Evolutionary conservation across 352 stramenopile species (phyloP).

Genomic region (Globisporangium acanthophoron): DNA sequence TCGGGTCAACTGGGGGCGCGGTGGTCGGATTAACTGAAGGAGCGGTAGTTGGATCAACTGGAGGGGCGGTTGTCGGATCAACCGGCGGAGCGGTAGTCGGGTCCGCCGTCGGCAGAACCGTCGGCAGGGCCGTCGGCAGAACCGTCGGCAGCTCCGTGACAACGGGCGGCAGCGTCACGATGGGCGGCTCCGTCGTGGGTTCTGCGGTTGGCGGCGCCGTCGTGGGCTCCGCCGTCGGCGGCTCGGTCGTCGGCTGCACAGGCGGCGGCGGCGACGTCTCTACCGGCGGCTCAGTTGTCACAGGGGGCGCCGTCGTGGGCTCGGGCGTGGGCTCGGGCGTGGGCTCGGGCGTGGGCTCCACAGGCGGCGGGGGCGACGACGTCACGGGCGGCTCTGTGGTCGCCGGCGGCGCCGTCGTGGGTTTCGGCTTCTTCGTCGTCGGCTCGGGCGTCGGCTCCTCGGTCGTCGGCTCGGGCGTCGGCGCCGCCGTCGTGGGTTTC

Average conservation of each 20-base stretch:
- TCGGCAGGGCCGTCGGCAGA: too few species aligned
- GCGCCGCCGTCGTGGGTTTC: background rate
- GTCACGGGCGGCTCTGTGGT: background rate
- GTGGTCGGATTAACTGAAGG: background rate
- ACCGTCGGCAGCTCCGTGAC: background rate
- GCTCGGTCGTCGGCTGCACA: background rate
- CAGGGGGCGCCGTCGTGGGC: background rate
- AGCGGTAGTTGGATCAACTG: slow-evolving; percentile 4
- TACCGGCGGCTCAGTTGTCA: background rate
- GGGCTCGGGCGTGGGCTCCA: background rate
- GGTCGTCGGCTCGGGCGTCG: background rate
- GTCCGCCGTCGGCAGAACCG: background rate
- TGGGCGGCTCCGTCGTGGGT: slow-evolving; percentile 10
- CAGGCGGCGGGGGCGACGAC: background rate
- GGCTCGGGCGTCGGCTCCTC: background rate
- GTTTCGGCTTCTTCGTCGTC: slow-evolving; percentile 2
- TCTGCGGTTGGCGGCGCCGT: slow-evolving; percentile 2
- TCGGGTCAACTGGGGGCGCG: background rate
- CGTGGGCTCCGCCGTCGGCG: background rate
- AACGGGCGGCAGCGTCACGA: background rate
- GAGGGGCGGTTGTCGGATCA: background rate
- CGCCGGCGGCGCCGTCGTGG: background rate
- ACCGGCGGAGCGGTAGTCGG: slow-evolving; percentile 4
- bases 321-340: slow-evolving; percentile 5
- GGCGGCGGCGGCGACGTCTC: background rate